Percentiles rank a stretch among this genome's conserved stretches.
phyloP scores from a whole-genome alignment of 805 yeast genomes.

The Grigorovia transvaalensis region DNA sequence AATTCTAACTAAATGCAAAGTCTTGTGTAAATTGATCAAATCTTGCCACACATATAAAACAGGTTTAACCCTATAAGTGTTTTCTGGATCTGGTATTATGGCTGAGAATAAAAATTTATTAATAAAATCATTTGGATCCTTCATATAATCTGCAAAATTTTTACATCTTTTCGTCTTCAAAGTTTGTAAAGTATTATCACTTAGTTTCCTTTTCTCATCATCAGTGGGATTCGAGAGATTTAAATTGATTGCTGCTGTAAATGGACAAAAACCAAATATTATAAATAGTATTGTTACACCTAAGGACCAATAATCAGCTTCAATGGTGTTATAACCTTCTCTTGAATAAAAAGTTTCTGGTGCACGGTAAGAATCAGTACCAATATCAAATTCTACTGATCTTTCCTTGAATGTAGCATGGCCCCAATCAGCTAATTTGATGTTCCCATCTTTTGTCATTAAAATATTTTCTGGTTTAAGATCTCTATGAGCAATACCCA shows the following conservation, averaged over 20 bases:
- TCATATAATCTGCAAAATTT: conserved; percentile 34
- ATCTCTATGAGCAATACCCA: conserved; percentile 59
- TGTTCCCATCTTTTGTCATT: conserved; percentile 38
- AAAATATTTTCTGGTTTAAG: conserved; percentile 65
- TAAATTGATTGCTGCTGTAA: conserved; percentile 24
- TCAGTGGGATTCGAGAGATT: not conserved
- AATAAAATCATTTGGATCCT: conserved; percentile 16
- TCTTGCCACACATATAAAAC: conserved; percentile 13
- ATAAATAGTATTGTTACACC: conserved; percentile 74
- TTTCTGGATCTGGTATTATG: conserved; percentile 5
- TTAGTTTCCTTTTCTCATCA: not conserved
- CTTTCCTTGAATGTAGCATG: conserved; percentile 37
- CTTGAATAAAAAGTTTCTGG: conserved; percentile 57
- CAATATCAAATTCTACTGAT: conserved; percentile 36
- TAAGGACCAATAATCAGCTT: conserved; percentile 79
- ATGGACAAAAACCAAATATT: conserved; percentile 78
- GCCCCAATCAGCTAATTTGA: conserved; percentile 70
- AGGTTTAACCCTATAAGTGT: conserved; percentile 6
- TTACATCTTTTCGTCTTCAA: conserved; percentile 1
- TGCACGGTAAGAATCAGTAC: conserved; percentile 86
- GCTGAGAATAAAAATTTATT: conserved; percentile 17
- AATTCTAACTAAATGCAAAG: conserved; percentile 9
- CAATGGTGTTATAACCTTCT: conserved; percentile 50
- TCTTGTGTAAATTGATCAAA: conserved; percentile 6
- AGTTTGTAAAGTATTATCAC: not conserved